Percentiles rank a stretch among this genome's conserved stretches.
phyloP scores from a whole-genome alignment of 495 filamentous ascomycete species.

The Wilcoxina mikolae region DNA sequence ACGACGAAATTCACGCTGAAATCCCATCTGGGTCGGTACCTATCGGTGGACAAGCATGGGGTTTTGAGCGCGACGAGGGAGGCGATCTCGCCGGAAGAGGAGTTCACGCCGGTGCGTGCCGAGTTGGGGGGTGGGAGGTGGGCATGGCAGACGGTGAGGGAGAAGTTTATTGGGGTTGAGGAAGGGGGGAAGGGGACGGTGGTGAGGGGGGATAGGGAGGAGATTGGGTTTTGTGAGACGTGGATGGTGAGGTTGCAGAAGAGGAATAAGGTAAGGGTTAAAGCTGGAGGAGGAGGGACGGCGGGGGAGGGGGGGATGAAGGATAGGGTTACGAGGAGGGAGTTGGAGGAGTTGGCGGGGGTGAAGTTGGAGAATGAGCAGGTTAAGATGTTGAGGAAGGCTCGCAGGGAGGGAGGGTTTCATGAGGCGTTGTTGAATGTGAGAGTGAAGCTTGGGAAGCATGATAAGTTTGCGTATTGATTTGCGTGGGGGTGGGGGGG shows the following conservation, averaged over 20 bases:
- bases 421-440: slow-evolving; percentile 79
- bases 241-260: slow-evolving; percentile 86
- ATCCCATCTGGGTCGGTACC: slow-evolving; percentile 73
- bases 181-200: slow-evolving; percentile 20
- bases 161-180: slow-evolving; percentile 30
- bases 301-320: slow-evolving; percentile 49
- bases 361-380: slow-evolving; percentile 63
- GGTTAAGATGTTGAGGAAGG: slow-evolving; percentile 65
- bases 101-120: slow-evolving; percentile 36
- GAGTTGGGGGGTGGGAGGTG: slow-evolving; percentile 19
- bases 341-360: slow-evolving; percentile 60
- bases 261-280: slow-evolving; percentile 55
- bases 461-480: slow-evolving; percentile 76
- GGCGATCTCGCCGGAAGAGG: slow-evolving; percentile 69
- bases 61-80: slow-evolving; percentile 59
- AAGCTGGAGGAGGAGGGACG: slow-evolving; percentile 10
- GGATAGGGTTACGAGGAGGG: slow-evolving; percentile 73
- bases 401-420: slow-evolving; percentile 73
- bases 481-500: neutral
- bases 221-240: slow-evolving; percentile 57
- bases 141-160: slow-evolving; percentile 28
- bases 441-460: slow-evolving; percentile 74
- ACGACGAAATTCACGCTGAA: slow-evolving; percentile 67
- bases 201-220: slow-evolving; percentile 63
- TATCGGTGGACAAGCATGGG: slow-evolving; percentile 72